Evolutionary conservation across 176 grass and related monocot genomes (phyloP), one percentile per base, ranked within the genome.

Genomic region (Typha latifolia): DNA sequence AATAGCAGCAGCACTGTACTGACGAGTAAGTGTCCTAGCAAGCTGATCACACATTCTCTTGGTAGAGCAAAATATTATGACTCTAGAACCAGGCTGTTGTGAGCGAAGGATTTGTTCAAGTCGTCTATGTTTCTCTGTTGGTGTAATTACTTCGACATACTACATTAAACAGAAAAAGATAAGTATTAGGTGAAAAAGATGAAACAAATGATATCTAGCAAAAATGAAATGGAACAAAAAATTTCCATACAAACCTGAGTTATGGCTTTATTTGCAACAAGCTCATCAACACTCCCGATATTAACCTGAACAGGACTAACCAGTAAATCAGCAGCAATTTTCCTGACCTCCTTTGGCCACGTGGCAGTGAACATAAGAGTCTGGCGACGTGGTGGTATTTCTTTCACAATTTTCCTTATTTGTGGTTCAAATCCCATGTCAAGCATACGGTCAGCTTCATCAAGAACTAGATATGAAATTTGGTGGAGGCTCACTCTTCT

Each of bases 331-430:
- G 80, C 76, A 21, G 92, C 92, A 71, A 96, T 96, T 78, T 74
- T 81, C 18, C 88, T 78, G 37, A 96, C 92, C 66, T 89, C 85
- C 66, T 48, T 79, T 20, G 92, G 92, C 92, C 92, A 96, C 51
- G 92, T 96, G 37, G 92, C 92, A 66, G 92, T 96, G 74, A 84
- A 96, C 92, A 96, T 91, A 67, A 96, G 88, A 78, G 92, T 96
- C 67, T 96, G 92, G 32, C 88, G 72, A 27, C 49, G 79, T 50
- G 65, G 24, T 14, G 85, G 85, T 65, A 96, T 64, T 80, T 96
- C 69, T 26, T 70, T 77, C 62, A 90, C 91, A 68, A 96, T 96
- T 90, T 96, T 90, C 61, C 91, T 77, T 64, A 96, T 90, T 75
- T 96, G 91, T 53, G 91, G 91, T 73, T 96, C 91, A 50, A 96